These are phyloP conservation scores for Phaseolus coccineus DNA, from an alignment of 331 rosid species.

Conservation along the genomic window DNA sequence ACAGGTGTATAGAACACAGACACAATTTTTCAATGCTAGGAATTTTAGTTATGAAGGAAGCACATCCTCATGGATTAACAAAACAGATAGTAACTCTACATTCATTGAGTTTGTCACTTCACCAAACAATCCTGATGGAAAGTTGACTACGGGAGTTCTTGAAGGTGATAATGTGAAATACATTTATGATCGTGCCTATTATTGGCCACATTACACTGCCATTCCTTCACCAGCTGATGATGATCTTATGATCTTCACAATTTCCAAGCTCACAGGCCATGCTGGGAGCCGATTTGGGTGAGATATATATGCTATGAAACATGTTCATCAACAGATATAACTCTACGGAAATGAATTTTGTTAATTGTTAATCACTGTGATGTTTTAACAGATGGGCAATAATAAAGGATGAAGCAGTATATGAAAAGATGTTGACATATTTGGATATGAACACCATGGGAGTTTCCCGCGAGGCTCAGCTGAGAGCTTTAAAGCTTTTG, in stretches of 20 bases:
- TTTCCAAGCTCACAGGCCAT: slow-evolving; percentile 71
- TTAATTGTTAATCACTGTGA: neutral
- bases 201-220: slow-evolving; percentile 72
- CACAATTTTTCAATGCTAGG: slow-evolving; percentile 47
- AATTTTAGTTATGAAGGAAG: slow-evolving; percentile 57
- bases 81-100: neutral
- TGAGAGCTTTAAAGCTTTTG: slow-evolving; percentile 57
- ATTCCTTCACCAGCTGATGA: slow-evolving; percentile 63
- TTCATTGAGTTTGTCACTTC: slow-evolving; percentile 70
- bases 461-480: slow-evolving; percentile 58
- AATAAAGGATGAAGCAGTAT: slow-evolving; percentile 54
- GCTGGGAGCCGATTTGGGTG: slow-evolving; percentile 66
- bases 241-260: slow-evolving; percentile 57
- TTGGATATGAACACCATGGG: slow-evolving; percentile 40
- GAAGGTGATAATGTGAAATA: slow-evolving; percentile 46
- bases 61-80: slow-evolving; percentile 45
- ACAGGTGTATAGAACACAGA: slow-evolving; percentile 55
- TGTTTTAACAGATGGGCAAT: slow-evolving; percentile 61
- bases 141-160: slow-evolving; percentile 44
- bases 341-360: neutral
- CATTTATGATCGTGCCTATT: slow-evolving; percentile 59
- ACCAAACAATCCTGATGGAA: slow-evolving; percentile 75
- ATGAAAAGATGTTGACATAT: slow-evolving; percentile 47
- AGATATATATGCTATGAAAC: neutral
- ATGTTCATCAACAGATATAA: neutral